Evolutionary conservation across 1,139 yeast genomes (phyloP).

Genomic region (Debaryomyces coudertii): DNA sequence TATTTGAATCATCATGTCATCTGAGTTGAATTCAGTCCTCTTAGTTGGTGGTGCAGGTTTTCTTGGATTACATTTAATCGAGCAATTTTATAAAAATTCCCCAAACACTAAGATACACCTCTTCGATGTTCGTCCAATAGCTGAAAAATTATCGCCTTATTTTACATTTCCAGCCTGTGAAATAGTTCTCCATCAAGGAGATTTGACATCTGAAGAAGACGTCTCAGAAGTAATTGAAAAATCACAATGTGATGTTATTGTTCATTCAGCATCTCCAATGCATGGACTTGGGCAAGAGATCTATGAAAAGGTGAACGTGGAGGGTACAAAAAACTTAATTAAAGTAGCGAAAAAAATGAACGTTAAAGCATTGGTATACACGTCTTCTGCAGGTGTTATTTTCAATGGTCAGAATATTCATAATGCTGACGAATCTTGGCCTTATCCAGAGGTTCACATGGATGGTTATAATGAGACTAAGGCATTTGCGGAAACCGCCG

Average conservation of each 20-base stretch:
- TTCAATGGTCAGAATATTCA: constrained; percentile 90
- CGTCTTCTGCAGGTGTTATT: constrained; percentile 96
- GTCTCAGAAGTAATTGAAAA: constrained; percentile 62
- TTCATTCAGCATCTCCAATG: constrained; percentile 96
- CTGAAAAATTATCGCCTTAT: constrained; percentile 66
- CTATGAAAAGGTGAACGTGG: constrained; percentile 87
- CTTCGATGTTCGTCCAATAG: constrained; percentile 87
- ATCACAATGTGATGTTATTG: constrained; percentile 73
- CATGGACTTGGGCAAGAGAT: constrained; percentile 82
- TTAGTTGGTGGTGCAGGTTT: constrained; percentile 95
- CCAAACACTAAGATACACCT: constrained; percentile 82
- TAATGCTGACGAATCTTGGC: constrained; percentile 94
- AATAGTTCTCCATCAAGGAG: constrained; percentile 75
- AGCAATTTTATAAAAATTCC: constrained; percentile 69
- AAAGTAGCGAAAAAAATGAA: constrained; percentile 58
- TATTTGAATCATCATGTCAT: constrained; percentile 10
- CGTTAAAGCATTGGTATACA: constrained; percentile 79
- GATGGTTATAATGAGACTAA: constrained; percentile 96
- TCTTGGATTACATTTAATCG: constrained; percentile 86
- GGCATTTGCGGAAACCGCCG: constrained; percentile 86
- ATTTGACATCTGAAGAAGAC: constrained; percentile 74
- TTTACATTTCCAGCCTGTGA: constrained; percentile 69
- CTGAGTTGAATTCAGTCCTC: constrained; percentile 60
- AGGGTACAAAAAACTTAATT: constrained; percentile 80
- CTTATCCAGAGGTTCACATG: constrained; percentile 90